phyloP scores from a whole-genome alignment of 2,329 filamentous ascomycete genomes.

The Hymenoscyphus albidus region DNA sequence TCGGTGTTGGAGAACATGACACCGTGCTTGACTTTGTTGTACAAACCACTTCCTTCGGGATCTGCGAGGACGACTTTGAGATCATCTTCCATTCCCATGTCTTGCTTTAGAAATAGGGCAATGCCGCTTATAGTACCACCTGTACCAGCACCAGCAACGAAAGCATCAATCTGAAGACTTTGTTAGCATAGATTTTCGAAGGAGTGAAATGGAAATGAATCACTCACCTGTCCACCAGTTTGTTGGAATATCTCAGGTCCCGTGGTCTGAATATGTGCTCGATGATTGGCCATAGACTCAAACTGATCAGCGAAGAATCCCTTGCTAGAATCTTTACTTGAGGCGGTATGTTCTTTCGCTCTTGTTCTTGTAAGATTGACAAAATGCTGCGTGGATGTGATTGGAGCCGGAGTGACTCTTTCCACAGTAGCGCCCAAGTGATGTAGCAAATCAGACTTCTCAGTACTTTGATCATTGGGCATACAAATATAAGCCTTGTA shows the following conservation, averaged over 20 bases:
- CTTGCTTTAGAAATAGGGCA: slow-evolving; percentile 74
- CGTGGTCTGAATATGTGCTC: slow-evolving; percentile 75
- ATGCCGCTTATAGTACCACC: slow-evolving; percentile 91
- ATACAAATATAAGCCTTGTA: slow-evolving; percentile 96
- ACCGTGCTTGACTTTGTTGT: slow-evolving; percentile 85
- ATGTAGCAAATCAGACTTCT: slow-evolving; percentile 84
- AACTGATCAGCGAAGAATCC: slow-evolving; percentile 98
- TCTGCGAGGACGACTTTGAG: slow-evolving; percentile 81
- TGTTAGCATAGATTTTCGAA: not conserved
- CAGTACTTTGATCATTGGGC: slow-evolving; percentile 83
- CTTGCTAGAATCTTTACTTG: slow-evolving; percentile 55
- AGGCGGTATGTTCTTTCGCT: slow-evolving; percentile 67
- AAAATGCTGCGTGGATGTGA: slow-evolving; percentile 89
- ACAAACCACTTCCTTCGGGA: slow-evolving; percentile 89
- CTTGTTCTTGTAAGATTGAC: slow-evolving; percentile 83
- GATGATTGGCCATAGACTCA: slow-evolving; percentile 84
- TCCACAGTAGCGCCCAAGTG: slow-evolving; percentile 93
- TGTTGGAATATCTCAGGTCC: slow-evolving; percentile 87
- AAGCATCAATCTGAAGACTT: slow-evolving; percentile 62
- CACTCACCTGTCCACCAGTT: slow-evolving; percentile 52
- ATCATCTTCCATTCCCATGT: slow-evolving; percentile 30
- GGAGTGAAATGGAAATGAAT: not conserved
- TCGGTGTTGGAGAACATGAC: slow-evolving; percentile 94
- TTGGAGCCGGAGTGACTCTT: slow-evolving; percentile 83
- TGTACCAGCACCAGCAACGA: slow-evolving; percentile 90